Base-by-base conservation (phyloP, 495 filamentous ascomycete species). In the Talaromyces trachyspermus region DNA sequence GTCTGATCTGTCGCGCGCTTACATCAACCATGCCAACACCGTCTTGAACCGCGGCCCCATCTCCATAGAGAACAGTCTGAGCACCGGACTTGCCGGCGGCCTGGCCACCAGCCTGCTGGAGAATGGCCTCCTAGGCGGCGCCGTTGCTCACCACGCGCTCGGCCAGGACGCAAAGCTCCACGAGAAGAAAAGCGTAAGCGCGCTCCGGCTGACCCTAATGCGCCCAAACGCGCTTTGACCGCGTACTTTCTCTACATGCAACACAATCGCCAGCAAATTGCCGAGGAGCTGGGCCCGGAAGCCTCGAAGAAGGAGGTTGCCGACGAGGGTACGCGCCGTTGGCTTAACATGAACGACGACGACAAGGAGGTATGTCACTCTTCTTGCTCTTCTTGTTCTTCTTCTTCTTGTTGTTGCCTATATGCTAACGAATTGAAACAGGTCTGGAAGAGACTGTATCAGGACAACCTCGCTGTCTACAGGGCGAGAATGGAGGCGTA, bases 171-270 rank as follows among this genome's bases (percentile, higher is more conserved):
- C 58, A 44, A 64, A 71, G 5, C 76, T 76, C 9, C 74, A 78
- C 68, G 68, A 70, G 43, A 88, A 84, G 73, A 86, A 86, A 86
- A 88, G 61, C 86, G 87, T 72, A 92, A 90, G 79, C 83, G 86
- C 50, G 80, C 77, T 12, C 66, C 69, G 33, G 85, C 83, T 53
- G 94, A 98, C 62, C 91, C 91, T 49, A 94, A 95, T 61, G 88
- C 89, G 10, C 92, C 92, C 42, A 95, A 95, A 76, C 79, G 89
- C 14, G 88, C 92, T 17, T 62, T 95, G 52, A 96, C 92, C 14
- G 89, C 92, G 0, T 96, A 89, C 68, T 95, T 98, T 72, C 70
- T 96, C 26, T 97, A 86, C 70, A 88, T 92, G 73, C 81, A 92
- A 55, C 80, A 80, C 26, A 89, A 88, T 36, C 85, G 92, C 22